A percentile compares a stretch with the other conserved stretches of the same genome.
phyloP scores from a whole-genome alignment of 331 rosid species.

The Rosa hybrid region DNA sequence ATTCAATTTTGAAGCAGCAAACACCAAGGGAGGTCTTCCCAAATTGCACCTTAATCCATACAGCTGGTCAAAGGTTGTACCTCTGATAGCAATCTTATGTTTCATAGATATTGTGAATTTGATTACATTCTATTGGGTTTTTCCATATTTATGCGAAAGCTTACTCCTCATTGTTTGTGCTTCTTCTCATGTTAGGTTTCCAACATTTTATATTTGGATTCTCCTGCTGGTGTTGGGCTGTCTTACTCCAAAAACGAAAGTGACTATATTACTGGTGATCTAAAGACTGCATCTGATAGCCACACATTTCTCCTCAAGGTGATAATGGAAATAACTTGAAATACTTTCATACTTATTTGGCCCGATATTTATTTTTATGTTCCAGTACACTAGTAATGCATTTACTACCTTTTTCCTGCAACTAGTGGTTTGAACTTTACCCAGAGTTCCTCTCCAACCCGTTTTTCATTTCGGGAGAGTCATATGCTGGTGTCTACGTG shows the following conservation, averaged over 20 bases:
- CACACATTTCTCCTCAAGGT: conserved; percentile 94
- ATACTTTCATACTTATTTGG: conserved; percentile 11
- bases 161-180: conserved; percentile 12
- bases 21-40: conserved; percentile 53
- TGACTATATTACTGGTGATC: conserved; percentile 78
- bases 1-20: conserved; percentile 74
- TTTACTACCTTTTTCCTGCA: conserved; percentile 18
- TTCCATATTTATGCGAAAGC: background rate
- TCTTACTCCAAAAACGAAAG: conserved; percentile 70
- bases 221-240: conserved; percentile 95
- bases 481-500: conserved; percentile 91
- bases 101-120: conserved; percentile 5
- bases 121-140: background rate
- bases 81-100: conserved; percentile 10
- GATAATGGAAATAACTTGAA: conserved; percentile 9
- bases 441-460: conserved; percentile 72
- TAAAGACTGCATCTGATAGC: conserved; percentile 75
- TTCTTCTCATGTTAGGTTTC: conserved; percentile 61
- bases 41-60: conserved; percentile 76
- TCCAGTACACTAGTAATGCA: conserved; percentile 19
- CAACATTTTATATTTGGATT: conserved; percentile 84
- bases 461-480: conserved; percentile 83
- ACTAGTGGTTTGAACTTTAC: conserved; percentile 83
- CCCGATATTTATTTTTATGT: conserved; percentile 19
- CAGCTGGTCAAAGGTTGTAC: conserved; percentile 88